Evolutionary conservation across 2,329 filamentous ascomycete species (phyloP).

Genomic region (Anthostomella pinea): DNA sequence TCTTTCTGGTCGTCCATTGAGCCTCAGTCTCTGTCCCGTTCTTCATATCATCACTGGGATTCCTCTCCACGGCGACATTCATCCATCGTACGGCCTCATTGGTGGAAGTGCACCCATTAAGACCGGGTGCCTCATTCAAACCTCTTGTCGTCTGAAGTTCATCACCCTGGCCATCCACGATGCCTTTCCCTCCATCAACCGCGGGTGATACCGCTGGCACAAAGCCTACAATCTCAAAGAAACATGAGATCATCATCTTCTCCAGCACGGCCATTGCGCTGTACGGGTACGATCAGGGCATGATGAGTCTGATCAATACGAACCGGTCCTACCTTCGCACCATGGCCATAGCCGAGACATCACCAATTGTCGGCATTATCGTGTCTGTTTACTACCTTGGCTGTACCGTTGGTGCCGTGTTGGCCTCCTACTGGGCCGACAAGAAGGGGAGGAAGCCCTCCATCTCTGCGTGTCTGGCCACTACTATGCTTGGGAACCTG

Average conservation of each 20-base stretch:
- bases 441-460: conserved; percentile 50
- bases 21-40: no score
- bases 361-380: conserved; percentile 55
- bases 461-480: conserved; percentile 54
- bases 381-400: conserved; percentile 62
- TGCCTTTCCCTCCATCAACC: conserved; percentile 31
- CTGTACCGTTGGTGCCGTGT: conserved; percentile 54
- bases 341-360: conserved; percentile 51
- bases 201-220: conserved; percentile 13
- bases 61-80: no score
- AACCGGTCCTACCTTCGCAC: conserved; percentile 49
- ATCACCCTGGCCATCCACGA: conserved; percentile 7
- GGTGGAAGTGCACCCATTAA: no score
- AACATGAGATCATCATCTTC: conserved; percentile 35
- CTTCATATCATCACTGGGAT: no score
- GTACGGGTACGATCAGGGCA: conserved; percentile 35
- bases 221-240: conserved; percentile 30
- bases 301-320: conserved; percentile 36
- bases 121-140: no score
- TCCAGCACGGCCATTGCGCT: conserved; percentile 38
- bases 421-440: conserved; percentile 56
- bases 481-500: conserved; percentile 53
- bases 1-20: no score
- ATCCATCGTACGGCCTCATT: no score
- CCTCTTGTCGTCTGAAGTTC: neutral